These are phyloP conservation scores for Penicillium odoratum DNA, from an alignment of 495 filamentous ascomycete species.

Conservation along the genomic window DNA sequence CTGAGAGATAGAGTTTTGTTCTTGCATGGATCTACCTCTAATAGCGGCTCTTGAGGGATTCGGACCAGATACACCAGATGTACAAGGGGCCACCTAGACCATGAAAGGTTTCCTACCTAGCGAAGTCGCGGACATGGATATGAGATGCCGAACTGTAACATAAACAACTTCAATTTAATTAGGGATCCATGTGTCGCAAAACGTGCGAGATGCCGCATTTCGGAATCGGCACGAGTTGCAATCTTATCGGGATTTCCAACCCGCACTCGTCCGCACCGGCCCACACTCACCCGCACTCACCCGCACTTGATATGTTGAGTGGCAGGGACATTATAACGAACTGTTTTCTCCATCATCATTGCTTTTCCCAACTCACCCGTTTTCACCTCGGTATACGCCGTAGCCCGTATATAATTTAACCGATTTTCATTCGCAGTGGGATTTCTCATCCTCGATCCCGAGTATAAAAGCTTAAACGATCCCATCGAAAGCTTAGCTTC, in stretches of 20 bases:
- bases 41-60: no score
- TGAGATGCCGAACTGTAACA: no score
- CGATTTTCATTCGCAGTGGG: background rate
- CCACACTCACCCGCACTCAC: slow-evolving; percentile 20
- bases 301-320: slow-evolving; percentile 16
- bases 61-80: no score
- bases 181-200: background rate
- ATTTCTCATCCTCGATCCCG: background rate
- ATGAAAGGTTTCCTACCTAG: no score
- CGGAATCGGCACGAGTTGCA: background rate
- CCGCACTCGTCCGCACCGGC: background rate
- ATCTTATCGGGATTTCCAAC: slow-evolving; percentile 15
- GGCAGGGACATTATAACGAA: background rate
- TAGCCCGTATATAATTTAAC: slow-evolving; percentile 10
- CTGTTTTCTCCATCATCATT: background rate
- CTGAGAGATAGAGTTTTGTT: no score
- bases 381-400: slow-evolving; percentile 15
- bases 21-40: no score
- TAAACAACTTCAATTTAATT: no score
- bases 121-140: no score
- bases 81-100: no score
- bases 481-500: background rate
- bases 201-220: background rate
- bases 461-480: slow-evolving; percentile 1
- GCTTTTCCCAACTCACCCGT: background rate